Base-by-base conservation (phyloP, 2,329 filamentous ascomycete species). In the Pyrenophora teres region DNA sequence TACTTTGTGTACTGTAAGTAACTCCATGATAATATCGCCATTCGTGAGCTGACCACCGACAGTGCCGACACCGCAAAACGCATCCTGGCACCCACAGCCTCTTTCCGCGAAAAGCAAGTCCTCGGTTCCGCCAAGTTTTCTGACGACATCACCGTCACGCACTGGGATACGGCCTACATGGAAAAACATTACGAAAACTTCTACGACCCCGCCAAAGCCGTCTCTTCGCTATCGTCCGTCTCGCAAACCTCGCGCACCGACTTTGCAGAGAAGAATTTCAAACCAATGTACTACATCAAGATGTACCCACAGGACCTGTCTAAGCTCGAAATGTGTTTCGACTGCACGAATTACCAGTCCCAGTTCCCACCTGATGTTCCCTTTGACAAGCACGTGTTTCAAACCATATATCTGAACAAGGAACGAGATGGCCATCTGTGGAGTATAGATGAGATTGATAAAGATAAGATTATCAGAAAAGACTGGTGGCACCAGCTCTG, bases 271-370 rank as follows among this genome's bases (percentile, higher is more conserved):
- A 78, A 80, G 41, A 76, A 74, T 16, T 87, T 84, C 75, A 77
- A 79, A 42, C 84, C 84, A 44, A 87, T 87, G 84, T 87, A 87
- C 73, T 81, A 82, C 64, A 87, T 84, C 59, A 83, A 85, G 48
- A 81, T 79, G 45, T 87, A 87, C 66, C 71, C 76, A 0, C 53
- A 79, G 12, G 80, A 86, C 59, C 77, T 78, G 1, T 80, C 76
- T 2, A 82, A 84, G 68, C 80, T 79, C 31, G 82, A 83, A 67
- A 84, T 77, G 80, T 87, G 82, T 50, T 91, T 90, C 72, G 87
- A 91, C 70, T 88, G 86, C 74, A 87, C 85, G 32, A 88, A 89
- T 68, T 90, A 90, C 72, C 87, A 91, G 68, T 80, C 85, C 38
- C 87, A 90, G 65, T 87, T 91, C 56, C 71, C 72, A 4, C 83